These are phyloP conservation scores for Lentinus polychrous DNA, from an alignment of 1,284 basidiomycete genomes.

Conservation along the genomic window DNA sequence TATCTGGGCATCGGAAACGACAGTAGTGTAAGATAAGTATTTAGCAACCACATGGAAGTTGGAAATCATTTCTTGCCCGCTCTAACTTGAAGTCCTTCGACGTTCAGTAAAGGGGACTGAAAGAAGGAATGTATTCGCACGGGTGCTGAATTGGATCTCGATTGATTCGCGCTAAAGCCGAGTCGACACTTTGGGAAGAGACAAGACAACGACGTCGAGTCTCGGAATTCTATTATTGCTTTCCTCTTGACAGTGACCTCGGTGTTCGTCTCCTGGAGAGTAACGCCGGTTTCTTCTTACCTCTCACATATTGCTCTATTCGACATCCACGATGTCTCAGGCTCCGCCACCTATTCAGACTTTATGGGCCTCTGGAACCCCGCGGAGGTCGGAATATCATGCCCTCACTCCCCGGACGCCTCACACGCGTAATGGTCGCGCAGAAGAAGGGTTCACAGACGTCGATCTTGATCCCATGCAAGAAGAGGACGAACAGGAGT, in stretches of 20 bases:
- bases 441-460: constrained; percentile 46
- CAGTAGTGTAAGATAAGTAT: too few relatives aligned
- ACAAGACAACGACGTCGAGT: too few relatives aligned
- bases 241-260: constrained; percentile 1
- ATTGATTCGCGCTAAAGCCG: too few relatives aligned
- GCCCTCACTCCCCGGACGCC: constrained; percentile 56
- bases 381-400: constrained; percentile 30
- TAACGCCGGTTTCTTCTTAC: neutral
- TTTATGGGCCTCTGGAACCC: constrained; percentile 25
- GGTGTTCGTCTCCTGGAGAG: neutral
- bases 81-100: too few relatives aligned
- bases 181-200: too few relatives aligned
- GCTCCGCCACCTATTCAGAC: constrained; percentile 2
- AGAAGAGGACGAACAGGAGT: constrained; percentile 35
- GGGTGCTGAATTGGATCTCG: too few relatives aligned
- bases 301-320: neutral
- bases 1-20: too few relatives aligned
- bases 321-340: neutral
- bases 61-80: too few relatives aligned
- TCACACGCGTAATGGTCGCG: constrained; percentile 50
- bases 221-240: too few relatives aligned
- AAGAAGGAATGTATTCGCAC: too few relatives aligned
- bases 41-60: too few relatives aligned
- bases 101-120: too few relatives aligned
- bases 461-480: constrained; percentile 35